A percentile compares a stretch with the other conserved stretches of the same genome.
These are phyloP conservation scores for Apiotrichum sp. DNA, from an alignment of 1,284 basidiomycete genomes.

Conservation along the genomic window DNA sequence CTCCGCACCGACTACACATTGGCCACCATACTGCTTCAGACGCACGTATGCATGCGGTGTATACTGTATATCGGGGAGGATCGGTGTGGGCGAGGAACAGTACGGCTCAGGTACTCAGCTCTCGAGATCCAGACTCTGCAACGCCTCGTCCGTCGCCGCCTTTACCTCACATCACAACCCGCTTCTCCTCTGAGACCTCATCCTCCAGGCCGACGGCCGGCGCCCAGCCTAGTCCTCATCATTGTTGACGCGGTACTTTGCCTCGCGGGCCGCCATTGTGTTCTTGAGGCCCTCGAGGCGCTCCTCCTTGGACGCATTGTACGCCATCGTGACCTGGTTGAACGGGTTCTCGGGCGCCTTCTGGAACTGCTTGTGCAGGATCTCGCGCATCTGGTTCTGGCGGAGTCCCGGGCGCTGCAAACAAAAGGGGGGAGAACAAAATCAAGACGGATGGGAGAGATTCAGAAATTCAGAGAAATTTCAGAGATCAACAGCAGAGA, in stretches of 20 bases:
- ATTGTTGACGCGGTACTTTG: conserved; percentile 36
- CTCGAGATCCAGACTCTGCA: too few relatives aligned
- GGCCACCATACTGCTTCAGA: too few relatives aligned
- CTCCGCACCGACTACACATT: too few relatives aligned
- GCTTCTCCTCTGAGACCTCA: too few relatives aligned
- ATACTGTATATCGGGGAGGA: too few relatives aligned
- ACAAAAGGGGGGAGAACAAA: not conserved
- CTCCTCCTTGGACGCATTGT: conserved; percentile 77
- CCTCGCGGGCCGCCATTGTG: conserved; percentile 38
- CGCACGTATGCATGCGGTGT: too few relatives aligned
- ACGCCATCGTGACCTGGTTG: conserved; percentile 70
- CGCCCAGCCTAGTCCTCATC: conserved; percentile 3
- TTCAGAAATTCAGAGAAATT: not conserved
- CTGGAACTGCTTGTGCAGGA: conserved; percentile 47
- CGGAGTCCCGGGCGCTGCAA: conserved; percentile 43
- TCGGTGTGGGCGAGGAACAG: too few relatives aligned
- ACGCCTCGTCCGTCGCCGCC: too few relatives aligned
- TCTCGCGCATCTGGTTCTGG: conserved; percentile 47
- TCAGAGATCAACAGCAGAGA: not conserved
- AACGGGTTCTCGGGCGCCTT: conserved; percentile 52
- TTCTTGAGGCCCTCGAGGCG: conserved; percentile 64
- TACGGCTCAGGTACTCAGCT: too few relatives aligned
- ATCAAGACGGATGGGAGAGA: not conserved
- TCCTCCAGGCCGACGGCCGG: too few relatives aligned
- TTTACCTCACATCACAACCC: too few relatives aligned